phyloP scores from a whole-genome alignment of 805 yeast species.

The Jamesozyma spencerorum region DNA sequence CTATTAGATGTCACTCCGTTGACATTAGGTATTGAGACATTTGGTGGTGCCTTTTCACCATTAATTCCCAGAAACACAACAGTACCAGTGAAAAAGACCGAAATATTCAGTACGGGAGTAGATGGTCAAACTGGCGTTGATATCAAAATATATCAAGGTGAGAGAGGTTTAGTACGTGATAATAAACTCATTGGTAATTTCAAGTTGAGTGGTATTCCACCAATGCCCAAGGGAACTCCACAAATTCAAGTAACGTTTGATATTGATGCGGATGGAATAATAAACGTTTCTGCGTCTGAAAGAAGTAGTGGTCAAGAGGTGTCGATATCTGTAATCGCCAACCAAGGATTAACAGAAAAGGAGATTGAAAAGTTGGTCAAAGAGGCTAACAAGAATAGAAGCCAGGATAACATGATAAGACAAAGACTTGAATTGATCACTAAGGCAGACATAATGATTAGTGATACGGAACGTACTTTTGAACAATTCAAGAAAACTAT shows the following conservation, averaged over 20 bases:
- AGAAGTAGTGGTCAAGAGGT: slow-evolving; percentile 60
- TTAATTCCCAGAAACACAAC: slow-evolving; percentile 70
- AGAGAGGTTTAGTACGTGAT: slow-evolving; percentile 66
- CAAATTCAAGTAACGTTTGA: slow-evolving; percentile 71
- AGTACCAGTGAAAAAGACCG: slow-evolving; percentile 67
- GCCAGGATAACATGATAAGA: slow-evolving; percentile 48
- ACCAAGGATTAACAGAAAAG: slow-evolving; percentile 57
- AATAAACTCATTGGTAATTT: slow-evolving; percentile 71
- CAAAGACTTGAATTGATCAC: slow-evolving; percentile 62
- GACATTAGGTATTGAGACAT: slow-evolving; percentile 75
- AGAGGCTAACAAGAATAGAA: slow-evolving; percentile 57
- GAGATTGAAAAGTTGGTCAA: slow-evolving; percentile 56
- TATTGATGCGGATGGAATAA: slow-evolving; percentile 75
- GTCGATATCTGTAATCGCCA: slow-evolving; percentile 63
- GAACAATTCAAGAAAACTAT: slow-evolving; percentile 46
- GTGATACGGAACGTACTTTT: slow-evolving; percentile 80
- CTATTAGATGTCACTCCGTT: slow-evolving; percentile 76
- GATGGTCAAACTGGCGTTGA: slow-evolving; percentile 82
- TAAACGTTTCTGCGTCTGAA: slow-evolving; percentile 75
- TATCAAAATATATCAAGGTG: slow-evolving; percentile 73
- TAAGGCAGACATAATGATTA: slow-evolving; percentile 63
- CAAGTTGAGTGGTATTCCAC: slow-evolving; percentile 61
- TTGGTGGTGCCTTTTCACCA: slow-evolving; percentile 76
- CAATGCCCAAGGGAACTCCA: slow-evolving; percentile 71
- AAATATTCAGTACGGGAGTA: slow-evolving; percentile 69